phyloP scores from a whole-genome alignment of 1,284 basidiomycete genomes.

The Cryptococcus sp. region DNA sequence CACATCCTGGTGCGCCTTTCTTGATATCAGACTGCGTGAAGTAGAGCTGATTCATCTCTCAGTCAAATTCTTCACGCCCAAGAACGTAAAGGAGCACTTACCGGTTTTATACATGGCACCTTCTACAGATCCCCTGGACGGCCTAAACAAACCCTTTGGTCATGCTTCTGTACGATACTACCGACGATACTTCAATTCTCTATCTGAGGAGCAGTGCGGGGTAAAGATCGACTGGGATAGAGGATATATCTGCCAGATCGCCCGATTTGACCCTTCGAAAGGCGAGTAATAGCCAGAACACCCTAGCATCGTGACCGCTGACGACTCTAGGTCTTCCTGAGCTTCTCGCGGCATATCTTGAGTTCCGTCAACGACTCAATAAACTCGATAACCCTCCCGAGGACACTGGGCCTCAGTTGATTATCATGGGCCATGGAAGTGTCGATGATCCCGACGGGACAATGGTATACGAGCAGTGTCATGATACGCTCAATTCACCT shows the following conservation, averaged over 20 bases:
- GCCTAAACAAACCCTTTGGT: constrained; percentile 65
- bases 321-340: constrained; percentile 28
- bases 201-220: constrained; percentile 36
- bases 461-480: constrained; percentile 74
- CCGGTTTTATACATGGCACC: constrained; percentile 46
- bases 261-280: constrained; percentile 71
- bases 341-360: constrained; percentile 64
- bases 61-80: constrained; percentile 81
- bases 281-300: constrained; percentile 50
- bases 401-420: constrained; percentile 67
- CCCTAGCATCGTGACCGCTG: too few relatives aligned
- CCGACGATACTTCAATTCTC: constrained; percentile 33
- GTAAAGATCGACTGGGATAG: constrained; percentile 68
- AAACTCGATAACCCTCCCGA: constrained; percentile 34
- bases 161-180: constrained; percentile 32
- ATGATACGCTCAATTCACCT: constrained; percentile 50
- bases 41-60: too few relatives aligned
- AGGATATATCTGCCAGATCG: constrained; percentile 73
- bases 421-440: constrained; percentile 80
- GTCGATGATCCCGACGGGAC: constrained; percentile 55
- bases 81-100: constrained; percentile 59
- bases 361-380: constrained; percentile 63
- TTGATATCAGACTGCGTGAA: too few relatives aligned
- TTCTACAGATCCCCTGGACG: constrained; percentile 60
- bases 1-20: constrained; percentile 55